phyloP scores from a whole-genome alignment of 2,329 filamentous ascomycete genomes.

The Leptographium radiaticola region DNA sequence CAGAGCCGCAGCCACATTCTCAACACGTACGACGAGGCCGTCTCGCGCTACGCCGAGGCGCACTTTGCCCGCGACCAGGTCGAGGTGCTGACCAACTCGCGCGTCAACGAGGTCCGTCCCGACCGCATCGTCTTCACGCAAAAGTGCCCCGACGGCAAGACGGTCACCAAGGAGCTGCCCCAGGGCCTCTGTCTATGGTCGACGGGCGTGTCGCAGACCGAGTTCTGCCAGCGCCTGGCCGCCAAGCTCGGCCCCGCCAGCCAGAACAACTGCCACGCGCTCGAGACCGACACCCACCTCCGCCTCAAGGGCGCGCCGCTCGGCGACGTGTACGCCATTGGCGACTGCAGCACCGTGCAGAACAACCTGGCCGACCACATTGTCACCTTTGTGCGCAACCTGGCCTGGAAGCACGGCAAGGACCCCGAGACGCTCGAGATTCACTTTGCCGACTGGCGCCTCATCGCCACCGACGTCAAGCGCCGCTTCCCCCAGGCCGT shows the following conservation, averaged over 20 bases:
- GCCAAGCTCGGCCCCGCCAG: slow-evolving; percentile 53
- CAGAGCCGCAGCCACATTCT: slow-evolving; percentile 90
- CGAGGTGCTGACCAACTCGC: slow-evolving; percentile 80
- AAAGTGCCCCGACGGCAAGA: slow-evolving; percentile 51
- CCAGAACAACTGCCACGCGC: slow-evolving; percentile 80
- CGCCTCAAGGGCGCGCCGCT: slow-evolving; percentile 78
- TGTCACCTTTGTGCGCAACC: slow-evolving; percentile 72
- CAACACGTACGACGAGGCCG: slow-evolving; percentile 93
- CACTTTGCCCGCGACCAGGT: slow-evolving; percentile 85
- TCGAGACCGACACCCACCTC: slow-evolving; percentile 90
- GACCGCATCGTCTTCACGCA: slow-evolving; percentile 88
- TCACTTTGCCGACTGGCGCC: slow-evolving; percentile 77
- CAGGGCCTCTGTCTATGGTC: slow-evolving; percentile 98
- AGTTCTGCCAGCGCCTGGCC: slow-evolving; percentile 65
- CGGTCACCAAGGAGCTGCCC: slow-evolving; percentile 86
- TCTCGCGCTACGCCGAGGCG: slow-evolving; percentile 84
- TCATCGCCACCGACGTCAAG: slow-evolving; percentile 70
- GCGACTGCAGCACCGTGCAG: slow-evolving; percentile 91
- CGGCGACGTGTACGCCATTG: slow-evolving; percentile 91
- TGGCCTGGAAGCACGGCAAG: slow-evolving; percentile 84
- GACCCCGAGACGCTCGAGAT: slow-evolving; percentile 82
- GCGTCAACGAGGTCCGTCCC: slow-evolving; percentile 74
- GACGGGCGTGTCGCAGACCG: slow-evolving; percentile 80
- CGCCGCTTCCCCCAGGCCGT: slow-evolving; percentile 84
- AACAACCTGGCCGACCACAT: slow-evolving; percentile 94